These are phyloP conservation scores for Lycium barbarum DNA, from an alignment of 257 asterid species.

Conservation along the genomic window DNA sequence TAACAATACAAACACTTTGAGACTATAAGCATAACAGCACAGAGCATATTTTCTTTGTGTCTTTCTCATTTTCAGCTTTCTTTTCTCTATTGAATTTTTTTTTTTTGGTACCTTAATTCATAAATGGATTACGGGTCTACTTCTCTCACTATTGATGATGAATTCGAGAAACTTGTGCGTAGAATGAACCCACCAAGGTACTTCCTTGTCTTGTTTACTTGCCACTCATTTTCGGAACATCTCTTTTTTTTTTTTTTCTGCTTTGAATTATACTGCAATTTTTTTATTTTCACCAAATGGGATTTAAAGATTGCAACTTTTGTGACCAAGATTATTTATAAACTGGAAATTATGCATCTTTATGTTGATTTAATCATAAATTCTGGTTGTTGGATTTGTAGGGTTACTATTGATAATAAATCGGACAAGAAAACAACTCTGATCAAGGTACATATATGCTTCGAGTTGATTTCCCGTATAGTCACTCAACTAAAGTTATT, in stretches of 20 bases:
- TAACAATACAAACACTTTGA: background rate
- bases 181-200: slow-evolving; percentile 89
- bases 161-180: slow-evolving; percentile 73
- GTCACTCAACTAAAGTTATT: too few species aligned
- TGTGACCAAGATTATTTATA: background rate
- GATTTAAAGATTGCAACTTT: background rate
- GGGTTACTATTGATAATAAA: slow-evolving; percentile 55
- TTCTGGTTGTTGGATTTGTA: slow-evolving; percentile 20
- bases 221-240: too few species aligned
- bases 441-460: slow-evolving; percentile 44
- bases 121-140: slow-evolving; percentile 65
- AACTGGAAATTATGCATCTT: background rate
- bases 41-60: slow-evolving; percentile 23
- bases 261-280: background rate
- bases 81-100: background rate
- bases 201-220: background rate
- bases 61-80: background rate
- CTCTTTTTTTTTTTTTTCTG: background rate
- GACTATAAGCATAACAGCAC: background rate
- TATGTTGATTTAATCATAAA: slow-evolving; percentile 13
- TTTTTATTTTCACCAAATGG: background rate
- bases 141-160: slow-evolving; percentile 65
- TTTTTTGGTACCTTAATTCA: background rate
- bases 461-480: too few species aligned
- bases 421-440: slow-evolving; percentile 55